phyloP scores from a whole-genome alignment of 139 green algal genomes.

The Dunaliella sp. region DNA sequence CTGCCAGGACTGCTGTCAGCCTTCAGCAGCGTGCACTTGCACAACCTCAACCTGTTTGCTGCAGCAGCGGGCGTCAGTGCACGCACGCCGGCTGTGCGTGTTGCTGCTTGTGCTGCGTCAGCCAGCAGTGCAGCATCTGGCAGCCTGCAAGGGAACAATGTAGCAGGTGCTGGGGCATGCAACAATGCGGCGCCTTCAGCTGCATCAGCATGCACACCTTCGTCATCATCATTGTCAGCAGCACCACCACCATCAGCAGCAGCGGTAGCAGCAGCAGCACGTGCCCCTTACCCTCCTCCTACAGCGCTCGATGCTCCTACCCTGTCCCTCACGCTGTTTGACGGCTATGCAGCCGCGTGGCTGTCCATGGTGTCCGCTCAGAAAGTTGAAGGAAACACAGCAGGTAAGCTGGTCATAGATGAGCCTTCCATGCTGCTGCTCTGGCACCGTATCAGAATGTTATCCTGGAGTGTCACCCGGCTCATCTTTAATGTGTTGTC shows the following conservation, averaged over 20 bases:
- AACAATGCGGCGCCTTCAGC: not conserved
- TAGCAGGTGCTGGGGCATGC: not conserved
- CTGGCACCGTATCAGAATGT: too few species aligned
- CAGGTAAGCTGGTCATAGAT: not conserved
- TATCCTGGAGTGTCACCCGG: too few species aligned
- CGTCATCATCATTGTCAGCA: not conserved
- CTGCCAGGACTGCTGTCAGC: slow-evolving; percentile 15
- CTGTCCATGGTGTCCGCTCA: slow-evolving; percentile 26
- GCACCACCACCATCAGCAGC: too few species aligned
- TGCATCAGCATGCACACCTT: not conserved
- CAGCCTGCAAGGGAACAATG: not conserved
- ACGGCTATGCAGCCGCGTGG: slow-evolving; percentile 37
- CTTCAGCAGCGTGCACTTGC: not conserved
- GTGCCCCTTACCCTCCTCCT: slow-evolving; percentile 18
- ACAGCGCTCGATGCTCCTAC: not conserved
- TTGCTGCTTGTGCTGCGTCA: slow-evolving; percentile 8
- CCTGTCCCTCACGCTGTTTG: slow-evolving; percentile 20
- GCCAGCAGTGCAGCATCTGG: slow-evolving; percentile 8
- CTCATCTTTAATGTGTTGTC: too few species aligned
- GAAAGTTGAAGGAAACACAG: not conserved
- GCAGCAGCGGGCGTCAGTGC: not conserved
- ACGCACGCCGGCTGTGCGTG: not conserved
- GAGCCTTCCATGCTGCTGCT: too few species aligned
- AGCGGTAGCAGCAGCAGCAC: not conserved
- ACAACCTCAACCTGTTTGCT: not conserved